Percentiles rank a stretch among this genome's conserved stretches.
phyloP scores from a whole-genome alignment of 768 basidiomycete species.

The Lactarius deliciosus region DNA sequence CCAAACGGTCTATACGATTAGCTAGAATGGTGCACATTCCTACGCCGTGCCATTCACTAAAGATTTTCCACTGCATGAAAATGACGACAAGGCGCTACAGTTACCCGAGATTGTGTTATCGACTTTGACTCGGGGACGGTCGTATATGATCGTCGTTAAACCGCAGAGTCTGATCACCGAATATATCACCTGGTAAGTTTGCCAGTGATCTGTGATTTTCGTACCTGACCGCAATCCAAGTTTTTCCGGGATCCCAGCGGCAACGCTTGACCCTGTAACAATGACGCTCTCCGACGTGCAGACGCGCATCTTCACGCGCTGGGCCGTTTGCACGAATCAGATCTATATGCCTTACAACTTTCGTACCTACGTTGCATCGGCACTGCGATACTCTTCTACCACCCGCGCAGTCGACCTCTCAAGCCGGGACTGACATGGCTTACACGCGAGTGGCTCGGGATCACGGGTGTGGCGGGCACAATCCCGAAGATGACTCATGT shows the following conservation, averaged over 20 bases:
- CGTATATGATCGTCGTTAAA: background rate
- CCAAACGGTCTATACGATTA: background rate
- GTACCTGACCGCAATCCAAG: conserved; percentile 38
- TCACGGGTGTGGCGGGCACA: conserved; percentile 81
- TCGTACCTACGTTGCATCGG: conserved; percentile 88
- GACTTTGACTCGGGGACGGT: background rate
- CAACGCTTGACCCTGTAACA: conserved; percentile 47
- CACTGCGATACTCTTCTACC: conserved; percentile 86
- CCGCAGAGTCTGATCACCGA: background rate
- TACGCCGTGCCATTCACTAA: background rate
- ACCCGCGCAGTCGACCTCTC: conserved; percentile 88
- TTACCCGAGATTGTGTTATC: background rate
- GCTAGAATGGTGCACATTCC: too few relatives aligned
- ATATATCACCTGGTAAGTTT: background rate
- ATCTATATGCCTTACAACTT: conserved; percentile 83
- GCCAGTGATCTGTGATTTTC: background rate
- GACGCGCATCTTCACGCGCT: conserved; percentile 59
- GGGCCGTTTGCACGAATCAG: conserved; percentile 94
- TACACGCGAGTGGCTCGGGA: conserved; percentile 86
- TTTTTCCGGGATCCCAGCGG: conserved; percentile 53
- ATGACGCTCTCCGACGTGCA: conserved; percentile 84
- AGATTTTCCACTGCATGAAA: background rate
- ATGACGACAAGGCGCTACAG: background rate
- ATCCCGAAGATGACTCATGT: conserved; percentile 91
- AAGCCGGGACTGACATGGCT: conserved; percentile 94